A percentile compares a stretch with the other conserved stretches of the same genome.
Conservation (phyloP, 2,329 filamentous ascomycete genomes). For the Pseudocercospora vitis region DNA sequence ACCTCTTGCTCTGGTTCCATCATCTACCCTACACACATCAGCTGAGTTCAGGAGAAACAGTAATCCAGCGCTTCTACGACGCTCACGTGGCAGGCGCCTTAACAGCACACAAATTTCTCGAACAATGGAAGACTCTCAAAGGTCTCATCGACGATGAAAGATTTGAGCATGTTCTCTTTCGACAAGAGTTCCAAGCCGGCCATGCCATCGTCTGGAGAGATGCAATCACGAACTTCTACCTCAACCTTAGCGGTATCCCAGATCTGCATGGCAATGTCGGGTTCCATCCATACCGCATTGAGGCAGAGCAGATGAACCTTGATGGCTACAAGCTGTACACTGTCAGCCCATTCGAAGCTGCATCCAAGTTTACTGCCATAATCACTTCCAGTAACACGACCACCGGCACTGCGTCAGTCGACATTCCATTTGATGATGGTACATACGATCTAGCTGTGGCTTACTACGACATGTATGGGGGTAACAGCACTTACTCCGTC, state of each 20-base stretch:
- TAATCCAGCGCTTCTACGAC: conserved; percentile 67
- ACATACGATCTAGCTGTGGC: conserved; percentile 65
- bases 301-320: conserved; percentile 66
- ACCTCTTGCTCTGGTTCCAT: conserved; percentile 72
- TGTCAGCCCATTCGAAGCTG: conserved; percentile 61
- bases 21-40: conserved; percentile 67
- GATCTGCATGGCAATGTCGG: conserved; percentile 59
- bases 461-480: conserved; percentile 64
- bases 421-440: conserved; percentile 52
- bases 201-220: conserved; percentile 72
- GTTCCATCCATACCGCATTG: conserved; percentile 64
- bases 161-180: conserved; percentile 59
- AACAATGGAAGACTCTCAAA: conserved; percentile 55
- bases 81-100: conserved; percentile 61
- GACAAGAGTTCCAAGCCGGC: conserved; percentile 65
- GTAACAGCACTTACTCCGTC: conserved; percentile 57
- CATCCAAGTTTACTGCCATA: conserved; percentile 57
- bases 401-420: conserved; percentile 50
- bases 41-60: conserved; percentile 64
- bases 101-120: conserved; percentile 60
- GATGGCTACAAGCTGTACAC: conserved; percentile 56
- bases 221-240: conserved; percentile 64
- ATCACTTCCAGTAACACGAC: conserved; percentile 57
- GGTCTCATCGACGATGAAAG: conserved; percentile 61
- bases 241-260: conserved; percentile 60